Evolutionary conservation across 1,139 yeast genomes (phyloP).

Genomic region (Lodderomyces margitis): DNA sequence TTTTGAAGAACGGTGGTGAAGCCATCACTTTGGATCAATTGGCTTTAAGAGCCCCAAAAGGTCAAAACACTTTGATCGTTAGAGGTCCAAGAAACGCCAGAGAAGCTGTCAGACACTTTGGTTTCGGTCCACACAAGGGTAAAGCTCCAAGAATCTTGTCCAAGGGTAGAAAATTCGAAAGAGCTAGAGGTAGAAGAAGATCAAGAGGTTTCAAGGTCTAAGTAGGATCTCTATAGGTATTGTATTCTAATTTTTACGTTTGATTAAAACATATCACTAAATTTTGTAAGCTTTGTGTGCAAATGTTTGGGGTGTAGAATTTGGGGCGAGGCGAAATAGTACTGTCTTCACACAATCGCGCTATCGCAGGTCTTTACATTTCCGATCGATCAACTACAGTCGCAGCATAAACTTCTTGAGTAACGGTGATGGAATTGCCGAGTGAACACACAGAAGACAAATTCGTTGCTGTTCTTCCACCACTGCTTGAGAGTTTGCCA

Average conservation of each 20-base stretch:
- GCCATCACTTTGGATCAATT: conserved; percentile 98
- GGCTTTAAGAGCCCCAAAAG: conserved; percentile 99
- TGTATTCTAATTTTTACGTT: neutral
- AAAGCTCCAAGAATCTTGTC: conserved; percentile 99
- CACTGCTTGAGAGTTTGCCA: conserved; percentile 17
- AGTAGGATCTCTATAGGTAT: conserved; percentile 23
- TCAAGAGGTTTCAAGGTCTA: conserved; percentile 99
- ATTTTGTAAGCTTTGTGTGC: too few relatives aligned
- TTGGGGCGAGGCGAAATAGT: too few relatives aligned
- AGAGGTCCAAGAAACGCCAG: conserved; percentile 99
- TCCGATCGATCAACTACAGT: too few relatives aligned
- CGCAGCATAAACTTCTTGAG: too few relatives aligned
- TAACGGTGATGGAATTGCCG: too few relatives aligned
- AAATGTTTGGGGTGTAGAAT: too few relatives aligned
- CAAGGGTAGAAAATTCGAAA: conserved; percentile 99
- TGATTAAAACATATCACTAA: neutral
- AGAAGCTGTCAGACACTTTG: conserved; percentile 99
- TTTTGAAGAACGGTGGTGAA: conserved; percentile 99
- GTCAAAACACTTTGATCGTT: conserved; percentile 95
- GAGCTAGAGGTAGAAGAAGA: conserved; percentile 99
- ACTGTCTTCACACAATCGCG: too few relatives aligned
- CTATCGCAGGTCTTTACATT: too few relatives aligned
- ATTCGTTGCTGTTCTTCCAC: neutral
- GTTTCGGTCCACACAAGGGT: conserved; percentile 99
- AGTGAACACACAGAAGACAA: neutral